phyloP scores from a whole-genome alignment of 352 stramenopile genomes.

The Globisporangium ultimum region DNA sequence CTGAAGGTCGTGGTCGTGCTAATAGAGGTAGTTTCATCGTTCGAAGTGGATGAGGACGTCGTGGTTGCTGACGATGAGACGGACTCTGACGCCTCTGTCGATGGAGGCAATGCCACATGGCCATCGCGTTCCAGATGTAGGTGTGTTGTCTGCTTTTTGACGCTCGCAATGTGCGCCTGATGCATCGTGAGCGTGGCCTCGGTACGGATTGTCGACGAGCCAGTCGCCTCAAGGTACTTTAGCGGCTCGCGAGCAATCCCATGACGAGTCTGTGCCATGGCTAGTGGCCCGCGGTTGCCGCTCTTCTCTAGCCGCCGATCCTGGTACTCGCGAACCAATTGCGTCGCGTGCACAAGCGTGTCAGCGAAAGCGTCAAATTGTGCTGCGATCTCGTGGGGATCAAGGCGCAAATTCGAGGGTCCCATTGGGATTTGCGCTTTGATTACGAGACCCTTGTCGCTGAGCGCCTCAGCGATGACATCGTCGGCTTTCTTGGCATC shows the following conservation, averaged over 20 bases:
- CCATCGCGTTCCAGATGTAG: neutral
- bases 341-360: conserved; percentile 51
- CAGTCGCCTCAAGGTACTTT: conserved; percentile 60
- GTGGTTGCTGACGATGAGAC: conserved; percentile 2
- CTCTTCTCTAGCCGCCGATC: conserved; percentile 32
- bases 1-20: no score
- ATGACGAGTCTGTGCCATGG: neutral
- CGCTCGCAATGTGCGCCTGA: conserved; percentile 33
- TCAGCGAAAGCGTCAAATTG: conserved; percentile 43
- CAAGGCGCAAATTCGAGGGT: conserved; percentile 48
- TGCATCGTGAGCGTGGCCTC: conserved; percentile 45
- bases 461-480: conserved; percentile 38
- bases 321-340: conserved; percentile 58
- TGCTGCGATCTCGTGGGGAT: conserved; percentile 29
- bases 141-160: conserved; percentile 25
- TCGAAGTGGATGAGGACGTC: no score
- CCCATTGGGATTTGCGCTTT: conserved; percentile 76
- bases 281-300: conserved; percentile 31
- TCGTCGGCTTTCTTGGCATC: conserved; percentile 43
- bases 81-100: neutral
- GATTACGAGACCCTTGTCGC: conserved; percentile 51
- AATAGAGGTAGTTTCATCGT: no score
- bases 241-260: conserved; percentile 16
- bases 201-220: conserved; percentile 37
- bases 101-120: neutral